phyloP scores from a whole-genome alignment of 1,284 basidiomycete species.

The Heterobasidion occidentale region DNA sequence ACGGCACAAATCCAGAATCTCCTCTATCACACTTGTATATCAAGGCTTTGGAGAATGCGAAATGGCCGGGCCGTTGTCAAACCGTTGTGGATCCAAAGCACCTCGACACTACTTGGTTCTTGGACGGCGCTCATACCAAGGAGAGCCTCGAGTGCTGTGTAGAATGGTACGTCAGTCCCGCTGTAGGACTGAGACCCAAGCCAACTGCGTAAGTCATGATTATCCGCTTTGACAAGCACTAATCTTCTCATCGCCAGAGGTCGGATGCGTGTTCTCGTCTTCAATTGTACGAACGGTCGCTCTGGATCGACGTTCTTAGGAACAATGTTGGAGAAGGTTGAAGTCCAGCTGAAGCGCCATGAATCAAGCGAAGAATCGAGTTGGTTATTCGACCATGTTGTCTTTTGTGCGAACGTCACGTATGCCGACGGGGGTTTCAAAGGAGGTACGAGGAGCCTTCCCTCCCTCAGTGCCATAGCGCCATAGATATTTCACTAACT shows the following conservation, averaged over 20 bases:
- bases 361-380: slow-evolving; percentile 27
- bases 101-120: slow-evolving; percentile 66
- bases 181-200: slow-evolving; percentile 31
- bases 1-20: neutral
- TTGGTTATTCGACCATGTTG: slow-evolving; percentile 73
- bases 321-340: slow-evolving; percentile 44
- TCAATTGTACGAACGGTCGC: slow-evolving; percentile 94
- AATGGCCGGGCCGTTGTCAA: slow-evolving; percentile 98
- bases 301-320: slow-evolving; percentile 71
- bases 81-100: slow-evolving; percentile 55
- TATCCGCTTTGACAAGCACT: neutral
- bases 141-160: slow-evolving; percentile 87
- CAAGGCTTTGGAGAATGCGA: slow-evolving; percentile 60
- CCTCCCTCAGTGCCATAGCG: neutral
- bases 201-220: slow-evolving; percentile 7
- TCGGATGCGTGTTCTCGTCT: slow-evolving; percentile 66
- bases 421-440: slow-evolving; percentile 87
- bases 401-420: slow-evolving; percentile 97
- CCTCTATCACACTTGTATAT: slow-evolving; percentile 12
- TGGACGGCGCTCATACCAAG: slow-evolving; percentile 94
- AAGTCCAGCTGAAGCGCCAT: slow-evolving; percentile 36
- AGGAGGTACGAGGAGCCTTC: slow-evolving; percentile 54
- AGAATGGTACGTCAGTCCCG: slow-evolving; percentile 73
- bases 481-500: neutral
- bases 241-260: neutral